phyloP scores from a whole-genome alignment of 1,284 basidiomycete genomes.

The Puccinia horiana region DNA sequence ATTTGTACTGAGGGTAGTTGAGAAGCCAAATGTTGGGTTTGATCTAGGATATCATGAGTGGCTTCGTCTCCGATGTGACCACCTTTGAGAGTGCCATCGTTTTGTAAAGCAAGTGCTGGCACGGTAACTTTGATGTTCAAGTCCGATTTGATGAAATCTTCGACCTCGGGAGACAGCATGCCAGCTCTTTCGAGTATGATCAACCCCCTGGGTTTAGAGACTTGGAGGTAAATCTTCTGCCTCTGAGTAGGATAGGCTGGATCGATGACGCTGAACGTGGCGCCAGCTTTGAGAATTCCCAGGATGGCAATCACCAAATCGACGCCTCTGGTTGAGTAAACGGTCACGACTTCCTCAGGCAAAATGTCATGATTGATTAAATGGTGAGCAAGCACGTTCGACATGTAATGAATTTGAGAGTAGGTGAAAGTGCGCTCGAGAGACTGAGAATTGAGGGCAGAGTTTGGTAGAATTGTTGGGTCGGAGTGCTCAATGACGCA shows the following conservation, averaged over 20 bases:
- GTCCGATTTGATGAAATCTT: constrained; percentile 78
- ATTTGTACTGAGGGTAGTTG: constrained; percentile 75
- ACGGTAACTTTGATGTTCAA: constrained; percentile 88
- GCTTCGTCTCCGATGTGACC: constrained; percentile 61
- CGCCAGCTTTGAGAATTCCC: constrained; percentile 94
- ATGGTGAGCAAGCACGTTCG: constrained; percentile 89
- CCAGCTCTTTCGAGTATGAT: constrained; percentile 91
- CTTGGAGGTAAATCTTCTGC: constrained; percentile 92
- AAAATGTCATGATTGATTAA: constrained; percentile 81
- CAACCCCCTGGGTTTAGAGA: constrained; percentile 89
- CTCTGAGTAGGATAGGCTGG: constrained; percentile 93
- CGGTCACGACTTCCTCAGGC: constrained; percentile 95
- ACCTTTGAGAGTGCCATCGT: constrained; percentile 69
- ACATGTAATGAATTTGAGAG: constrained; percentile 75
- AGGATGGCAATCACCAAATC: constrained; percentile 97
- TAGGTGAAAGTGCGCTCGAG: constrained; percentile 72
- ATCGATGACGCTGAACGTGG: constrained; percentile 97
- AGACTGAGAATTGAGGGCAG: constrained; percentile 63
- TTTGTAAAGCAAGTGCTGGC: constrained; percentile 77
- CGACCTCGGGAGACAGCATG: constrained; percentile 74
- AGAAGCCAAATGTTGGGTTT: constrained; percentile 53
- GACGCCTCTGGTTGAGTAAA: constrained; percentile 95
- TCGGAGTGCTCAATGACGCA: constrained; percentile 74
- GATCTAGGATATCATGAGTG: constrained; percentile 58
- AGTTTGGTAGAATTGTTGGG: constrained; percentile 57